Evolutionary conservation across 2,329 filamentous ascomycete genomes (phyloP), one percentile per base, ranked within the genome.

Genomic region (Chaetomiaceae sp.): DNA sequence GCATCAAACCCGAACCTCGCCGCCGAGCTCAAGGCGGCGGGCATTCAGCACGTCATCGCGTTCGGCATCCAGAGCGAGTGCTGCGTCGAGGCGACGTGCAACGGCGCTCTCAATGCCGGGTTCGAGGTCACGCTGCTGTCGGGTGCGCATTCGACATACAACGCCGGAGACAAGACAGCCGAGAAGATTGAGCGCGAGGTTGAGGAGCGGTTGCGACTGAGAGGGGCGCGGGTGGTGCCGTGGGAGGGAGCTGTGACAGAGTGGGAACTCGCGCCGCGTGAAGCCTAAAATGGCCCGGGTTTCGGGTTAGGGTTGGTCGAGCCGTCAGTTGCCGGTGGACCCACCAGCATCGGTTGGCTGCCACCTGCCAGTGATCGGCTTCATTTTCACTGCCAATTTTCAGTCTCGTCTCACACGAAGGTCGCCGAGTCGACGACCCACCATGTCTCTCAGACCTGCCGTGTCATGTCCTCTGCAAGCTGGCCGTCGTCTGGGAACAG

Each of bases 61-160:
- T 65, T 66, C 45, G 67, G 67, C n/a, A 61, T 68, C 29, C 66
- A 68, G 53, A 68, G 65, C 57, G 67, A 69, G 36, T 65, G 56
- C 50, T 69, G 67, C 47, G 67, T 69, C 3, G 51, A 59, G 27
- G 51, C 53, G 2, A 68, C 66, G 2, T 65, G 60, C 47, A 56
- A 47, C 8, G 64, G 65, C 7, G 67, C 65, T 1, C 58, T 68
- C 6, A 53, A 53, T 2, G 64, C 59, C 0, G 66, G 67, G 0
- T 67, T 69, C 42, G 47, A 46, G n/a, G 65, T 69, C 9, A 63
- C 63, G 0, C 11, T 69, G 11, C 53, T 69, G 20, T 54, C 58
- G 3, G 66, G 65, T 4, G 67, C 67, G 6, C 67, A 69, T 31
- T 69, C 67, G 14, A 69, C 67, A 0, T 69, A 69, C 38, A 53